Conservation (phyloP, 495 filamentous ascomycete genomes). For the Tricharina praecox region DNA sequence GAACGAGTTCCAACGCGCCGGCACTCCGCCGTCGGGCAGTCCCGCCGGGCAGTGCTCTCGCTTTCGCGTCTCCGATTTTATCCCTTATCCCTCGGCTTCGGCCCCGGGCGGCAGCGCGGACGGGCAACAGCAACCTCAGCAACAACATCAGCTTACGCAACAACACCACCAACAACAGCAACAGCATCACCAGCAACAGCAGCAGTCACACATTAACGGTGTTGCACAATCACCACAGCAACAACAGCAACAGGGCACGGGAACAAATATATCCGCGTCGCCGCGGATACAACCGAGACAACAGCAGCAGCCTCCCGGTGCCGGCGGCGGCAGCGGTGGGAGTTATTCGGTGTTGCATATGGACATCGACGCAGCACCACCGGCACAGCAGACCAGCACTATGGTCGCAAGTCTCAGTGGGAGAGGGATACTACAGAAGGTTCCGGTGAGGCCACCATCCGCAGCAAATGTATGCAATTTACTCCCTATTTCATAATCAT, state of each 20-base stretch:
- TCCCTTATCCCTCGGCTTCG: slow-evolving; percentile 19
- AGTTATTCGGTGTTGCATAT: slow-evolving; percentile 26
- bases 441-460: slow-evolving; percentile 8
- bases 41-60: slow-evolving; percentile 25
- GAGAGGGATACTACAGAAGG: slow-evolving; percentile 20
- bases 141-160: not conserved
- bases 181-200: not conserved
- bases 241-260: not conserved
- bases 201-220: not conserved
- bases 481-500: not conserved
- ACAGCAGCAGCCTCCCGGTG: not conserved
- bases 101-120: slow-evolving; percentile 6
- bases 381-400: slow-evolving; percentile 21
- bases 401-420: slow-evolving; percentile 19
- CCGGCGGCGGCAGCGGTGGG: slow-evolving; percentile 2
- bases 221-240: not conserved
- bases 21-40: slow-evolving; percentile 10
- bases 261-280: not conserved
- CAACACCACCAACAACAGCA: not conserved
- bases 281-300: not conserved
- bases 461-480: not conserved
- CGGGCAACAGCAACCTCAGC: not conserved
- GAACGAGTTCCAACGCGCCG: slow-evolving; percentile 20
- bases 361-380: slow-evolving; percentile 19
- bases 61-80: slow-evolving; percentile 25